Evolutionary conservation across 768 basidiomycete species (phyloP).

Genomic region (Collybia sp.): DNA sequence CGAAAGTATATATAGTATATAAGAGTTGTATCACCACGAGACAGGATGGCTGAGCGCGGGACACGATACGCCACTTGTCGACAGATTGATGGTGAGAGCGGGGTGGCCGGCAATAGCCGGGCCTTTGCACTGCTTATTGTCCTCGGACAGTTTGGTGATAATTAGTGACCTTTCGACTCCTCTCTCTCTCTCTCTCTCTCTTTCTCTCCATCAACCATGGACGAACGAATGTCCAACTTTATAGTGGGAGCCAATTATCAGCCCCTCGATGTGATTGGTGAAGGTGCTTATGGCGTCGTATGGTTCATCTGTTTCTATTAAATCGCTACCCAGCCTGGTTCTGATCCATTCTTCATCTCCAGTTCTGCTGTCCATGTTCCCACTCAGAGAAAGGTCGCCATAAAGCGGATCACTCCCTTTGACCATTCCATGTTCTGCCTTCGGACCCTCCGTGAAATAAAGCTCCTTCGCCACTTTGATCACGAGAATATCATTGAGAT

Average conservation of each 20-base stretch:
- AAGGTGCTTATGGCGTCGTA: slow-evolving; percentile 94
- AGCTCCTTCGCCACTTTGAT: slow-evolving; percentile 83
- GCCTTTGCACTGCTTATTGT: too few species aligned
- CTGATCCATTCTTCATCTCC: slow-evolving; percentile 4
- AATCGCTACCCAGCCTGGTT: background rate
- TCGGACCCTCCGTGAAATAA: slow-evolving; percentile 83
- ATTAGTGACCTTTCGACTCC: background rate
- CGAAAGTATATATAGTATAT: too few species aligned
- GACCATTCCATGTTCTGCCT: slow-evolving; percentile 94
- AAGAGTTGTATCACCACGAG: too few species aligned
- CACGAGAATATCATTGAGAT: slow-evolving; percentile 93
- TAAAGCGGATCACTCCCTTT: slow-evolving; percentile 94
- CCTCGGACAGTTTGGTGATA: too few species aligned
- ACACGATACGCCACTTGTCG: too few species aligned
- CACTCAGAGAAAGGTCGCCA: slow-evolving; percentile 83
- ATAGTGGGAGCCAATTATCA: slow-evolving; percentile 56
- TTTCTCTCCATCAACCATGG: slow-evolving; percentile 9
- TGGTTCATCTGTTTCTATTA: slow-evolving; percentile 32
- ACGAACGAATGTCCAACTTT: slow-evolving; percentile 34
- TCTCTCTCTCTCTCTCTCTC: slow-evolving; percentile 1
- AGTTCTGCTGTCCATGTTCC: slow-evolving; percentile 76
- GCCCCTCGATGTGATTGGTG: slow-evolving; percentile 83
- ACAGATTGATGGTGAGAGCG: too few species aligned
- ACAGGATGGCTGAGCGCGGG: too few species aligned
- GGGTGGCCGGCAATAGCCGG: too few species aligned